Conservation (phyloP, 2,329 filamentous ascomycete species). For the Uncinocarpus reesii region DNA sequence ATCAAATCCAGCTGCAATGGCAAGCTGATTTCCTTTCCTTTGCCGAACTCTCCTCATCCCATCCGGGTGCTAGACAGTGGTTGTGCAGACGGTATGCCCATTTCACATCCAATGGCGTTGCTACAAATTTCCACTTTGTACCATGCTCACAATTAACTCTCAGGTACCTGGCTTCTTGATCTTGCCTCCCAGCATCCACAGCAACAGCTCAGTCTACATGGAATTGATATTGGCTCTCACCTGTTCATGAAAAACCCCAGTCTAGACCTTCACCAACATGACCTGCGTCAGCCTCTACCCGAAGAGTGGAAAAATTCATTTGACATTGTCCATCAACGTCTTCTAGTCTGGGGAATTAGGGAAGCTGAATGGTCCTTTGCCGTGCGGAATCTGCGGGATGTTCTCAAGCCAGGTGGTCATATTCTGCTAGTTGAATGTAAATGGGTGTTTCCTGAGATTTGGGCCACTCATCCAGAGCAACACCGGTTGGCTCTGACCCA, state of each 20-base stretch:
- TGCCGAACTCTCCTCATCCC: neutral
- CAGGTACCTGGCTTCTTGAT: slow-evolving; percentile 6
- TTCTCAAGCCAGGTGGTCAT: neutral
- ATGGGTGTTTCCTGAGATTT: neutral
- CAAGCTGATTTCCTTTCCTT: neutral
- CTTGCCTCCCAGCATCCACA: slow-evolving; percentile 3
- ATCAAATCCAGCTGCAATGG: slow-evolving; percentile 3
- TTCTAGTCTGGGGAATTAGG: slow-evolving; percentile 3
- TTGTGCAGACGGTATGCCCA: neutral
- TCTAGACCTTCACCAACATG: neutral
- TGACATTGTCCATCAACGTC: slow-evolving; percentile 8
- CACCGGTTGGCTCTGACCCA: neutral
- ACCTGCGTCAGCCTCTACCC: slow-evolving; percentile 1
- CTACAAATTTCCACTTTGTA: neutral
- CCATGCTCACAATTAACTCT: neutral
- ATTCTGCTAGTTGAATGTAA: slow-evolving; percentile 5
- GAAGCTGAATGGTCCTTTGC: neutral
- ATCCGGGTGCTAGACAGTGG: neutral
- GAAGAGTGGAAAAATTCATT: slow-evolving; percentile 6
- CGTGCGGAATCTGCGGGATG: neutral
- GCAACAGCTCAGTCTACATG: neutral
- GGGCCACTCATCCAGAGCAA: neutral
- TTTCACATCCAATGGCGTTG: neutral
- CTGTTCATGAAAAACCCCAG: neutral
- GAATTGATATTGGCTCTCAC: neutral